Base-by-base conservation (phyloP, 345 rosid species). In the Bruguiera gymnorhiza region DNA sequence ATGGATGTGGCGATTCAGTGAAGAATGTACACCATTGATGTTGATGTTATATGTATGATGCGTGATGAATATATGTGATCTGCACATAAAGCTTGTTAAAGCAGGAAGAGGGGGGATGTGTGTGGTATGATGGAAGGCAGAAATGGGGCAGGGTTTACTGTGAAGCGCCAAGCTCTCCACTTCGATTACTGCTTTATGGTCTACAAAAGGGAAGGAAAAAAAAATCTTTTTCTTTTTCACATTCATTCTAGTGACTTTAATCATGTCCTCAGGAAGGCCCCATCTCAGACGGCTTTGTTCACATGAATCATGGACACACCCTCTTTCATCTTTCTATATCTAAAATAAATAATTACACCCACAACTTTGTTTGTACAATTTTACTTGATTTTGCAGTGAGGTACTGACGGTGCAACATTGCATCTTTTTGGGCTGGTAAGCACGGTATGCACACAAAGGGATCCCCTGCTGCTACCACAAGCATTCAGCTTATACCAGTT, bases 181-280 rank as follows among this genome's bases (percentile, higher is more conserved):
- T 77, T 51, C 65, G 34, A 29, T 37, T 24, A 62, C 66, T 60
- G 70, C 74, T 71, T 76, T 65, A 31, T 60, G 78, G 83, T 70
- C 70, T 60, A 32, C 60, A 62, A 79, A 77, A 73, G 73, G 37
- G 59, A 39, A n/a, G 36, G 34, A 63, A 24, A 76, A 48, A 54
- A 62, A 48, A 46, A 6, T 27, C 16, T 55, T 52, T 27, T 51
- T 36, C 58, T 36, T 70, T 18, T n/a, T 55, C 66, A 23, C 32
- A 75, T 54, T 50, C 69, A 53, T 71, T 62, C 55, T 62, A 8
- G 74, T 77, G 75, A 63, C 76, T 83, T 83, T 73, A 85, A 85
- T 85, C 76, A 83, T 80, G 62, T 30, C 39, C 29, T 55, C 66
- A 24, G 43, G 68, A 60, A 80, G 76, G 78, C 7, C 80, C 82